Evolutionary conservation across 78 protist genomes (phyloP).

Genomic region (Dictyostelium capitatum): DNA sequence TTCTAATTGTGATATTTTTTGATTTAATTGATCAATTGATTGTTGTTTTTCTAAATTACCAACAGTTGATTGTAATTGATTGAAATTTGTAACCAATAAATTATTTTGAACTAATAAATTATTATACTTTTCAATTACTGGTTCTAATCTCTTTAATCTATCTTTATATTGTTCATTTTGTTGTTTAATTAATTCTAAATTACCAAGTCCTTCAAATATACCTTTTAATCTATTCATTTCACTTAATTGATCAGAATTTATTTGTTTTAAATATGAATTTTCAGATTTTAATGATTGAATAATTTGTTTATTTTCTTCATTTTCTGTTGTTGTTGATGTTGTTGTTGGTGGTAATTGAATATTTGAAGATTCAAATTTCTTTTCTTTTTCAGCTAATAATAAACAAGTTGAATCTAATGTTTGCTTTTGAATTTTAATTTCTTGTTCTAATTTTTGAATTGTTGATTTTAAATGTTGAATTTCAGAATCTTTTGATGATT

Average conservation of each 20-base stretch:
- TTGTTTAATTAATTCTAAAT: conserved; percentile 38
- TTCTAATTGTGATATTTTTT: conserved; percentile 41
- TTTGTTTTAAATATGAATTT: conserved; percentile 12
- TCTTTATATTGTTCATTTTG: conserved; percentile 34
- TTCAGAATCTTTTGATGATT: conserved; percentile 24
- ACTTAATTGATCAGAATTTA: neutral
- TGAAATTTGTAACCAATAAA: neutral
- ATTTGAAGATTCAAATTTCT: neutral
- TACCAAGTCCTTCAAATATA: conserved; percentile 24
- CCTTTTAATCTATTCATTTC: conserved; percentile 3
- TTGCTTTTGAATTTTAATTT: conserved; percentile 5
- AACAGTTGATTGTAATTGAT: neutral
- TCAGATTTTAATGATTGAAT: conserved; percentile 61
- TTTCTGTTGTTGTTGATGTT: neutral
- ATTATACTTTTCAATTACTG: conserved; percentile 20
- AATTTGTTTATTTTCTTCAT: conserved; percentile 18
- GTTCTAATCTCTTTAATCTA: conserved; percentile 29
- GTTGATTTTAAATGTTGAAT: conserved; percentile 18
- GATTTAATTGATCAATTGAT: conserved; percentile 1
- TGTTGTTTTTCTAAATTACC: neutral
- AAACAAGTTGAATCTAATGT: conserved; percentile 3
- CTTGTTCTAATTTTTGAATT: conserved; percentile 5
- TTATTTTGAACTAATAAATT: conserved; percentile 4
- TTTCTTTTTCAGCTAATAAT: conserved; percentile 22
- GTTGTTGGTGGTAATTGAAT: too few species aligned